Evolutionary conservation across 2,329 filamentous ascomycete genomes (phyloP).

Genomic region (Fonsecaea monophora): DNA sequence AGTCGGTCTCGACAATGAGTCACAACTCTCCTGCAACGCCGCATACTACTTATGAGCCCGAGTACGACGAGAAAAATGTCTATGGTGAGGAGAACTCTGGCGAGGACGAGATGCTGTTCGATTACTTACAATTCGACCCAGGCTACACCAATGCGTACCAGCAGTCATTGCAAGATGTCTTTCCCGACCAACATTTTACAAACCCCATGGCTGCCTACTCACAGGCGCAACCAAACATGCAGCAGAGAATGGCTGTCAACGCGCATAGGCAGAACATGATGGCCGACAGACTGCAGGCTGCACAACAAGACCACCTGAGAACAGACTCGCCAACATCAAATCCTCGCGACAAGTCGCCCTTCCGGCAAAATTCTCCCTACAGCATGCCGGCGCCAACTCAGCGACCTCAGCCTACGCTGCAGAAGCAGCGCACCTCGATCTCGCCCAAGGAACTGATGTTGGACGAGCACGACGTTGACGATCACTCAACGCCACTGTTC

Average conservation of each 20-base stretch:
- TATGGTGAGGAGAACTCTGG: slow-evolving; percentile 61
- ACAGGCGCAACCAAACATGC: slow-evolving; percentile 46
- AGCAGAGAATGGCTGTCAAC: slow-evolving; percentile 45
- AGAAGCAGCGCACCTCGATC: slow-evolving; percentile 75
- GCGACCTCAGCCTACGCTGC: slow-evolving; percentile 48
- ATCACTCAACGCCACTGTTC: slow-evolving; percentile 74
- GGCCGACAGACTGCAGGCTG: slow-evolving; percentile 76
- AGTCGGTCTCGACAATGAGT: slow-evolving; percentile 66
- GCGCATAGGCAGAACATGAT: slow-evolving; percentile 69
- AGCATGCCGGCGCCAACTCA: slow-evolving; percentile 53
- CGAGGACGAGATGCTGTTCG: slow-evolving; percentile 60
- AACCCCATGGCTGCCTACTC: slow-evolving; percentile 46
- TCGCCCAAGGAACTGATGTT: slow-evolving; percentile 91
- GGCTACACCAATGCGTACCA: slow-evolving; percentile 53
- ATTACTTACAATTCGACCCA: slow-evolving; percentile 71
- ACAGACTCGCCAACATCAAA: slow-evolving; percentile 62
- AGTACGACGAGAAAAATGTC: slow-evolving; percentile 60
- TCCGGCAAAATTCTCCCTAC: slow-evolving; percentile 73
- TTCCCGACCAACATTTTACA: slow-evolving; percentile 68
- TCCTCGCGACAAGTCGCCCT: slow-evolving; percentile 77
- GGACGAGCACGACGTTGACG: slow-evolving; percentile 79
- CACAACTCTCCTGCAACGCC: slow-evolving; percentile 68
- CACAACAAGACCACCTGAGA: slow-evolving; percentile 74
- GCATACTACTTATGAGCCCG: slow-evolving; percentile 61
- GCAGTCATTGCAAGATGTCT: slow-evolving; percentile 52